These are phyloP conservation scores for Crassisporium funariophilum DNA, from an alignment of 768 basidiomycete genomes.

Conservation along the genomic window DNA sequence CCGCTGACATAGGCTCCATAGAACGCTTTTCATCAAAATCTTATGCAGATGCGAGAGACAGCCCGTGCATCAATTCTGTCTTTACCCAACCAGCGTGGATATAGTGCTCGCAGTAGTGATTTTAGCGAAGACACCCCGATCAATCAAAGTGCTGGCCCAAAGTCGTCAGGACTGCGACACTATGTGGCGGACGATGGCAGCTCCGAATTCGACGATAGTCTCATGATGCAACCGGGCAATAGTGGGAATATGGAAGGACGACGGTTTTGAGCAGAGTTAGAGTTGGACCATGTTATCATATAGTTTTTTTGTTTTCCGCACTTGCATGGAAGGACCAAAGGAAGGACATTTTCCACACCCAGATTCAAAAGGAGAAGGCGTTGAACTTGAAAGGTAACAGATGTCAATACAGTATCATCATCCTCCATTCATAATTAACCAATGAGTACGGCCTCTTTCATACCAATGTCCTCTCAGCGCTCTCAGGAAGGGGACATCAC, in stretches of 20 bases:
- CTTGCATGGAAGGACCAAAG: too few species aligned
- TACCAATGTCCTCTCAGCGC: conserved; percentile 34
- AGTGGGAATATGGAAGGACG: conserved; percentile 31
- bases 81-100: conserved; percentile 42
- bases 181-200: conserved; percentile 52
- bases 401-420: conserved; percentile 15
- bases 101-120: conserved; percentile 50
- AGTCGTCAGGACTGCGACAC: conserved; percentile 57
- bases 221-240: conserved; percentile 41
- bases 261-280: conserved; percentile 34
- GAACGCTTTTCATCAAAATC: conserved; percentile 81
- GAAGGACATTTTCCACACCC: too few species aligned
- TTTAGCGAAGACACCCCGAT: conserved; percentile 53
- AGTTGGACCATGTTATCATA: conserved; percentile 9
- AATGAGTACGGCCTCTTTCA: conserved; percentile 32
- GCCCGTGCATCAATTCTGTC: conserved; percentile 68
- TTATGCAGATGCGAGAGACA: conserved; percentile 77
- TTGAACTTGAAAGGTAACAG: conserved; percentile 13
- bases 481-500: conserved; percentile 46
- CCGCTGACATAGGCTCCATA: conserved; percentile 25
- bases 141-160: conserved; percentile 51
- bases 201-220: conserved; percentile 52
- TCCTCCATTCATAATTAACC: conserved; percentile 5
- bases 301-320: conserved; percentile 2
- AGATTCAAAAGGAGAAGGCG: too few species aligned